Percentiles rank a stretch among this genome's conserved stretches.
Conservation (phyloP, 2,329 filamentous ascomycete species). For the Hypocreales sp. region DNA sequence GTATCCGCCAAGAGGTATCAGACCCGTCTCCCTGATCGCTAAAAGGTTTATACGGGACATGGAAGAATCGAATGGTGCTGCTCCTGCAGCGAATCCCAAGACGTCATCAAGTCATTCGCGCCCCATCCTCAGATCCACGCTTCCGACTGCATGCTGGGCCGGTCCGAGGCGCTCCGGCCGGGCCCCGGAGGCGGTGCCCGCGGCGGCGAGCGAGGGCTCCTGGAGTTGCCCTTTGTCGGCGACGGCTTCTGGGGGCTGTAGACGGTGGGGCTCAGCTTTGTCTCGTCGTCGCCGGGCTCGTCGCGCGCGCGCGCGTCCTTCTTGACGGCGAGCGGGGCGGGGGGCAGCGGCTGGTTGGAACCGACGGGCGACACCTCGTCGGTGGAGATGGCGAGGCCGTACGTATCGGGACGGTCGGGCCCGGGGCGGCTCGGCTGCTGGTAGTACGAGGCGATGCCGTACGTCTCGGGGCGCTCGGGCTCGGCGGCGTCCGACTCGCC, state of each 20-base stretch:
- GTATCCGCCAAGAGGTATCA: too few species aligned
- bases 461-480: too few species aligned
- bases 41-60: too few species aligned
- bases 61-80: too few species aligned
- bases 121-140: constrained; percentile 6
- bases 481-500: background rate
- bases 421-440: background rate
- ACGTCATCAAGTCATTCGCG: too few species aligned
- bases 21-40: too few species aligned
- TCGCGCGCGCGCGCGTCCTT: background rate
- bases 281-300: constrained; percentile 10
- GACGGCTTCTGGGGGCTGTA: constrained; percentile 25
- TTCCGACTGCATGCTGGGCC: constrained; percentile 4
- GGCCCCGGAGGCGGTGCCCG: background rate
- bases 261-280: constrained; percentile 33
- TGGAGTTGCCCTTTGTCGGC: background rate
- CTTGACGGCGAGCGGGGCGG: constrained; percentile 13
- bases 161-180: background rate
- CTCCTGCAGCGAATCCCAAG: too few species aligned
- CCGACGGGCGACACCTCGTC: background rate
- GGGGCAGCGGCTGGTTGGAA: constrained; percentile 12
- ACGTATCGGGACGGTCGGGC: background rate
- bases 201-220: background rate
- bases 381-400: constrained; percentile 2
- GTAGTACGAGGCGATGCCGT: constrained; percentile 7